Evolutionary conservation across 2,329 filamentous ascomycete species (phyloP).

Genomic region (Emmonsiellopsis sp.): DNA sequence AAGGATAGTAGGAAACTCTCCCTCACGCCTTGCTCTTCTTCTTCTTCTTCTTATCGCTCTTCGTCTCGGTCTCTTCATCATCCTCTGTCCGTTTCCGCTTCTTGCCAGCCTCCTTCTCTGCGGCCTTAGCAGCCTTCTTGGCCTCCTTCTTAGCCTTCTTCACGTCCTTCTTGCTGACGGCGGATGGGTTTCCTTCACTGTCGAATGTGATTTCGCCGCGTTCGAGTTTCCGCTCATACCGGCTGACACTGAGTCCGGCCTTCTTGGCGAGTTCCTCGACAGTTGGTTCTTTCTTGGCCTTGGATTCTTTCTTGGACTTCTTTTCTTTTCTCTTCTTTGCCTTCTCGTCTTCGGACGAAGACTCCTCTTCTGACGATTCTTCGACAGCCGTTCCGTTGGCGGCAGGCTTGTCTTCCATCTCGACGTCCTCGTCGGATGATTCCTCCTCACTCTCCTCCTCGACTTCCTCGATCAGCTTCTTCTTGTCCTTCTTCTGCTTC

Average conservation of each 20-base stretch:
- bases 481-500: slow-evolving; percentile 35
- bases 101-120: slow-evolving; percentile 49
- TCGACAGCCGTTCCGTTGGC: slow-evolving; percentile 16
- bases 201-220: slow-evolving; percentile 63
- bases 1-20: slow-evolving; percentile 16
- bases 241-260: slow-evolving; percentile 61
- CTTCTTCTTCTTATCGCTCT: slow-evolving; percentile 52
- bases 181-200: slow-evolving; percentile 55
- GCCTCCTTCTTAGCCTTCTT: slow-evolving; percentile 62
- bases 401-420: slow-evolving; percentile 20
- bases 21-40: slow-evolving; percentile 50
- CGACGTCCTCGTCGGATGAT: slow-evolving; percentile 31
- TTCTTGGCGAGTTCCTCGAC: slow-evolving; percentile 53
- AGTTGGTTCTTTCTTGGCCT: slow-evolving; percentile 22
- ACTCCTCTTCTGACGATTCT: slow-evolving; percentile 12
- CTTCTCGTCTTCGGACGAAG: slow-evolving; percentile 18
- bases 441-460: slow-evolving; percentile 37
- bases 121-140: slow-evolving; percentile 44
- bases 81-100: slow-evolving; percentile 57
- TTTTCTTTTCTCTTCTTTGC: slow-evolving; percentile 29
- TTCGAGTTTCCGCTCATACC: slow-evolving; percentile 72
- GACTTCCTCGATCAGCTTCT: slow-evolving; percentile 37
- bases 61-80: slow-evolving; percentile 47
- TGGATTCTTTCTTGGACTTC: slow-evolving; percentile 32
- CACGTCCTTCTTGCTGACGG: slow-evolving; percentile 66